Conservation (phyloP, 2,329 filamentous ascomycete species). For the Stemphylium vesicarium region DNA sequence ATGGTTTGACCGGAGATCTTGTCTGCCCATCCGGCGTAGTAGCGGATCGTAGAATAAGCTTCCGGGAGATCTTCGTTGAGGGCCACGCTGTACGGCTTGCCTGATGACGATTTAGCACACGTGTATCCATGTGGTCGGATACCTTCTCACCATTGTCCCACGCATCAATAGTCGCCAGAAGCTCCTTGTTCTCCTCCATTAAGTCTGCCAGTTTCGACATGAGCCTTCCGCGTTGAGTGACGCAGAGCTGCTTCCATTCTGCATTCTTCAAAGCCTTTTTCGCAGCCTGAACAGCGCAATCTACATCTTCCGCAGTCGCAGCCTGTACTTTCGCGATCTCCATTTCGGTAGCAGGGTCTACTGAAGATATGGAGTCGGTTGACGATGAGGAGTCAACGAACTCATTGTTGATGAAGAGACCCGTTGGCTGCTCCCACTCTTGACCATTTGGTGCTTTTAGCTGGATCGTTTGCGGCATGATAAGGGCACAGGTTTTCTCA, state of each 20-base stretch:
- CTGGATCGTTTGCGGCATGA: conserved; percentile 24
- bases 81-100: conserved; percentile 69
- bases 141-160: conserved; percentile 71
- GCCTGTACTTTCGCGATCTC: conserved; percentile 42
- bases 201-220: conserved; percentile 36
- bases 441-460: conserved; percentile 50
- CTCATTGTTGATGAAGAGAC: conserved; percentile 55
- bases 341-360: conserved; percentile 33
- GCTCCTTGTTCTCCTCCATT: conserved; percentile 33
- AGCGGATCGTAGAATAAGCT: conserved; percentile 61
- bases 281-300: conserved; percentile 45
- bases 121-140: background rate
- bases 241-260: conserved; percentile 27
- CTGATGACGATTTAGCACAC: background rate
- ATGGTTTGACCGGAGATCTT: conserved; percentile 75
- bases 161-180: conserved; percentile 50
- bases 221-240: conserved; percentile 26
- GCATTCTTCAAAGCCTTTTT: conserved; percentile 28
- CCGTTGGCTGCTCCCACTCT: conserved; percentile 48
- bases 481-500: background rate
- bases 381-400: conserved; percentile 50
- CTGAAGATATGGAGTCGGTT: conserved; percentile 17
- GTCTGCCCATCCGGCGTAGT: conserved; percentile 79
- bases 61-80: conserved; percentile 66
- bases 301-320: conserved; percentile 43